These are phyloP conservation scores for Neonectria magnoliae DNA, from an alignment of 2,329 filamentous ascomycete species.

Conservation along the genomic window DNA sequence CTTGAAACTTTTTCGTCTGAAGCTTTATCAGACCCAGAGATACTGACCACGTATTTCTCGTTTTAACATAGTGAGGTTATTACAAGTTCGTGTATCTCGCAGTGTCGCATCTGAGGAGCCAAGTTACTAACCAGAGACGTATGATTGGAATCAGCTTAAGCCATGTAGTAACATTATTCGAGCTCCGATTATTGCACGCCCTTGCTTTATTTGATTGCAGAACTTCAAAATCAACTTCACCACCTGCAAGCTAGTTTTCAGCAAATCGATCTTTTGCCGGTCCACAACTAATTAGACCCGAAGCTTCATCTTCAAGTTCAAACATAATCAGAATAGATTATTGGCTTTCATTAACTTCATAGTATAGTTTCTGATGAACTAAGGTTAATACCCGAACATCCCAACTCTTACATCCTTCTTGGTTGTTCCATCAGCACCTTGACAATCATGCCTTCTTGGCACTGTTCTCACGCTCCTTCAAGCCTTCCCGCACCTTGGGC, in stretches of 20 bases:
- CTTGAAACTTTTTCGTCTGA: too few relatives aligned
- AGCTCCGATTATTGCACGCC: too few relatives aligned
- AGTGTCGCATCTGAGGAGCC: too few relatives aligned
- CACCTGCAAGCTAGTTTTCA: neutral
- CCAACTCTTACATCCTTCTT: neutral
- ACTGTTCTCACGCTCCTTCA: constrained; percentile 42
- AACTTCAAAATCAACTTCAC: too few relatives aligned
- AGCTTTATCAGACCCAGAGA: too few relatives aligned
- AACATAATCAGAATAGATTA: neutral
- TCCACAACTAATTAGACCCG: neutral
- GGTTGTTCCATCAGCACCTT: neutral
- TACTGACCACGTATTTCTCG: too few relatives aligned
- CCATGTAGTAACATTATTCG: too few relatives aligned
- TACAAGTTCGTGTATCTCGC: too few relatives aligned
- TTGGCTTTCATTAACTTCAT: constrained; percentile 1
- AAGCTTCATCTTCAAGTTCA: neutral
- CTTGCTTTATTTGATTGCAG: too few relatives aligned
- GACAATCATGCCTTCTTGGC: constrained; percentile 16
- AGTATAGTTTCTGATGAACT: neutral
- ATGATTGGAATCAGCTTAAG: too few relatives aligned
- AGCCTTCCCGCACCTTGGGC: constrained; percentile 56
- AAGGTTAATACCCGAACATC: neutral
- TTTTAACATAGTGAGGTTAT: too few relatives aligned
- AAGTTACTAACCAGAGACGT: too few relatives aligned
- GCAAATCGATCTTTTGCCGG: neutral